A percentile compares a stretch with the other conserved stretches of the same genome.
These are phyloP conservation scores for Papiliotrema nemorosa DNA, from an alignment of 1,284 basidiomycete species.

Conservation along the genomic window DNA sequence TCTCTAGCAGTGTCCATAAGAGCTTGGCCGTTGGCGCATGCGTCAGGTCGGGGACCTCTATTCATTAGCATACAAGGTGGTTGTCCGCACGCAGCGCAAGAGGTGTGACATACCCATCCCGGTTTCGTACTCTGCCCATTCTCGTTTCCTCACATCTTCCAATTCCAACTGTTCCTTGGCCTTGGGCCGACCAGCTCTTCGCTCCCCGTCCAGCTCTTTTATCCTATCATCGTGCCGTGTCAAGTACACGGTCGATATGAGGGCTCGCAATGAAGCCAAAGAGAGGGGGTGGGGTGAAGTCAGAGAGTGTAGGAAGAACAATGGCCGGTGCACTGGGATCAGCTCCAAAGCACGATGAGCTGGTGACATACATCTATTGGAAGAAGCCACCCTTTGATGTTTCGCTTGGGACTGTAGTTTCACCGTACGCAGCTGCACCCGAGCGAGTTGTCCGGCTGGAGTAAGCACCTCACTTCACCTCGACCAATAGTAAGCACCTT, in stretches of 20 bases:
- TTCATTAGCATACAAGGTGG: slow-evolving; percentile 1
- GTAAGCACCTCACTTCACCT: background rate
- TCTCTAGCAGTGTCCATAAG: slow-evolving; percentile 73
- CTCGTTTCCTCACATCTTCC: slow-evolving; percentile 66
- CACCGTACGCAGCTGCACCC: slow-evolving; percentile 65
- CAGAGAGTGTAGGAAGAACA: slow-evolving; percentile 73
- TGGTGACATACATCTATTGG: slow-evolving; percentile 29
- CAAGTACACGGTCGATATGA: slow-evolving; percentile 70
- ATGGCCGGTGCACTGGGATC: slow-evolving; percentile 62
- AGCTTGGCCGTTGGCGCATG: slow-evolving; percentile 66
- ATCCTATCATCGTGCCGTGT: slow-evolving; percentile 67
- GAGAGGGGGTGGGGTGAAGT: slow-evolving; percentile 59
- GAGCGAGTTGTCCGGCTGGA: slow-evolving; percentile 67
- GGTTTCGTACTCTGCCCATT: slow-evolving; percentile 70
- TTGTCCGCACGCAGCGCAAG: background rate
- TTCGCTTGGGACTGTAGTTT: slow-evolving; percentile 59
- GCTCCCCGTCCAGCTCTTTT: slow-evolving; percentile 59
- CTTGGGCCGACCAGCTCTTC: slow-evolving; percentile 75
- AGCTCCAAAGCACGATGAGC: slow-evolving; percentile 5
- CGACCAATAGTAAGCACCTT: slow-evolving; percentile 26
- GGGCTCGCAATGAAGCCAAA: slow-evolving; percentile 63
- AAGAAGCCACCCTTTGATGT: slow-evolving; percentile 53
- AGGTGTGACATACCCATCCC: slow-evolving; percentile 65
- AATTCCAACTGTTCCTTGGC: slow-evolving; percentile 65
- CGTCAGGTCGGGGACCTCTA: slow-evolving; percentile 82